Percentiles rank a stretch among this genome's conserved stretches.
Evolutionary conservation across 1,284 basidiomycete species (phyloP).

Genomic region (Pseudozyma pruni): DNA sequence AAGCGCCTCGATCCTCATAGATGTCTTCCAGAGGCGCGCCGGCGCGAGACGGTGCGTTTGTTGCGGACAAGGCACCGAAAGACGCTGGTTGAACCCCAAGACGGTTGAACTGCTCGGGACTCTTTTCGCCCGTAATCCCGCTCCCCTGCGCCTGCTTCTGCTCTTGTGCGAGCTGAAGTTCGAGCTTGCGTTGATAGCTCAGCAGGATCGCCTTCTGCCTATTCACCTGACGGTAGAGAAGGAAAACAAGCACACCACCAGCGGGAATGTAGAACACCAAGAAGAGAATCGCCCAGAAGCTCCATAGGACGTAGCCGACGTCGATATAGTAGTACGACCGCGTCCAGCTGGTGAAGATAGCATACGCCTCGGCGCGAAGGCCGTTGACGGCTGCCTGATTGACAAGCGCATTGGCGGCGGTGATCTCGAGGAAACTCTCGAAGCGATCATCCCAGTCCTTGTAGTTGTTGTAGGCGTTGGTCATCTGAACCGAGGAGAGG

Average conservation of each 20-base stretch:
- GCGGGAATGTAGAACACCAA: conserved; percentile 58
- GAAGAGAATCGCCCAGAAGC: conserved; percentile 51
- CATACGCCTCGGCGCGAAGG: conserved; percentile 19
- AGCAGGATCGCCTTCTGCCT: conserved; percentile 32
- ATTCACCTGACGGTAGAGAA: conserved; percentile 43
- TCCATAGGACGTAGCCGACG: conserved; percentile 50
- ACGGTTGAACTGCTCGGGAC: neutral
- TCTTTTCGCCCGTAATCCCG: conserved; percentile 11
- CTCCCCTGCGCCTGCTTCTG: conserved; percentile 20
- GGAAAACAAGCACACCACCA: conserved; percentile 47
- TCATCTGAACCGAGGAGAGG: conserved; percentile 24
- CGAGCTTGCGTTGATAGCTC: conserved; percentile 35
- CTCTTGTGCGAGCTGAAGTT: conserved; percentile 24
- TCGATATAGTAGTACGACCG: conserved; percentile 39
- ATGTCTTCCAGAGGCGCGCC: conserved; percentile 31
- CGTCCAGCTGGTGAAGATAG: conserved; percentile 33
- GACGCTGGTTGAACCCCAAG: conserved; percentile 1
- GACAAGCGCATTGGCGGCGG: conserved; percentile 3
- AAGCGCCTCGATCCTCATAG: conserved; percentile 21
- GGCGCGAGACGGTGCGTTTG: neutral
- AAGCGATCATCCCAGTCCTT: conserved; percentile 13
- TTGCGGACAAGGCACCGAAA: neutral
- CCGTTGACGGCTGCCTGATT: conserved; percentile 6
- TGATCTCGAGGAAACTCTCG: conserved; percentile 7
- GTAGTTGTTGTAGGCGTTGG: conserved; percentile 22